A percentile compares a stretch with the other conserved stretches of the same genome.
Evolutionary conservation across 2,329 filamentous ascomycete species (phyloP).

Genomic region (Apiospora phragmitis): DNA sequence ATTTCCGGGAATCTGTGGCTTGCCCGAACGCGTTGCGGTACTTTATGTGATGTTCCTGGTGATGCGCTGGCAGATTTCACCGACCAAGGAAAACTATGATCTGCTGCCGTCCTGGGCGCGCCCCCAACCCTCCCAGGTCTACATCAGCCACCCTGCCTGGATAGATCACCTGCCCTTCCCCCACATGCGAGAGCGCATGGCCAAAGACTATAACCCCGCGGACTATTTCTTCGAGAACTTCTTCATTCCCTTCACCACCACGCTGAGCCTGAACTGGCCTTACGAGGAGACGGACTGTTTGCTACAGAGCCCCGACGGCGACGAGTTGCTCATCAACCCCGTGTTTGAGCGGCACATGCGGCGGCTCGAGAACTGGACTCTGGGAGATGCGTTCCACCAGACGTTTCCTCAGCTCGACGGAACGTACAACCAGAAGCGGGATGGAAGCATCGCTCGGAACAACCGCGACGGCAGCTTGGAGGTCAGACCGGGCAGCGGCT

Average conservation of each 20-base stretch:
- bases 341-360: slow-evolving; percentile 81
- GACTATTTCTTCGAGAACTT: slow-evolving; percentile 75
- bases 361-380: slow-evolving; percentile 76
- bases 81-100: slow-evolving; percentile 77
- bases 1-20: slow-evolving; percentile 76
- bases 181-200: slow-evolving; percentile 62
- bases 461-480: neutral
- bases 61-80: slow-evolving; percentile 83
- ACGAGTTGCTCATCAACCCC: slow-evolving; percentile 78
- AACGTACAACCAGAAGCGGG: slow-evolving; percentile 39
- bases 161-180: slow-evolving; percentile 82
- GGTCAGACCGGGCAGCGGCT: neutral
- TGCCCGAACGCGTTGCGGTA: slow-evolving; percentile 80
- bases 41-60: slow-evolving; percentile 85
- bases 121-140: slow-evolving; percentile 66
- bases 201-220: slow-evolving; percentile 31
- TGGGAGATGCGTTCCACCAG: slow-evolving; percentile 68
- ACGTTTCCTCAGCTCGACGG: slow-evolving; percentile 60
- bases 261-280: slow-evolving; percentile 79
- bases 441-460: neutral
- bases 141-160: slow-evolving; percentile 74
- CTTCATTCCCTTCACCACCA: slow-evolving; percentile 79
- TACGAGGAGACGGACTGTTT: slow-evolving; percentile 74
- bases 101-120: slow-evolving; percentile 72
- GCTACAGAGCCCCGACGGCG: slow-evolving; percentile 54